Percentiles rank a stretch among this genome's conserved stretches.
Evolutionary conservation across 1,284 basidiomycete species (phyloP).

Genomic region (Trametes sp.): DNA sequence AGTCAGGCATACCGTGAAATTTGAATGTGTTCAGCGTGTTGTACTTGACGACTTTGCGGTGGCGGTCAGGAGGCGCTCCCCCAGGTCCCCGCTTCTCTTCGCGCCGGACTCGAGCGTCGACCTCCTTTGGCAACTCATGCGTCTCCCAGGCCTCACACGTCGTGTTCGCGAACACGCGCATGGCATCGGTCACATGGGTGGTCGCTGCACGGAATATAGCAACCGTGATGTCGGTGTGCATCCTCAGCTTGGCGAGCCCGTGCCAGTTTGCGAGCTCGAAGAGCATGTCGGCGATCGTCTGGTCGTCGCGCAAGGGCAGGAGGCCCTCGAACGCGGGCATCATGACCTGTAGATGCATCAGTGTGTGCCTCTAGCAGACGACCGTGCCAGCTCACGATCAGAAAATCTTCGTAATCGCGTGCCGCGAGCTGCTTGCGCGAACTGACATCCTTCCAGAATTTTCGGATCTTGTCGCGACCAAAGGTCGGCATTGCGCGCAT

Average conservation of each 20-base stretch:
- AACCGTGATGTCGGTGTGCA: constrained; percentile 41
- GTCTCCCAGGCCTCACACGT: constrained; percentile 32
- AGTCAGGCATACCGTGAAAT: constrained; percentile 42
- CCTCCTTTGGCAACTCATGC: constrained; percentile 39
- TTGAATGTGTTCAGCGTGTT: constrained; percentile 32
- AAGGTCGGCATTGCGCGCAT: constrained; percentile 40
- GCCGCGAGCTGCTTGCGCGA: constrained; percentile 38
- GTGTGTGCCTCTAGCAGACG: neutral
- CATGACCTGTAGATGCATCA: constrained; percentile 31
- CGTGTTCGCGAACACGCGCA: constrained; percentile 32
- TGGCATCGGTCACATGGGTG: constrained; percentile 24
- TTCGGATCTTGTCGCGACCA: constrained; percentile 37
- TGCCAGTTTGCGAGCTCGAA: constrained; percentile 42
- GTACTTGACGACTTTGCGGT: constrained; percentile 20
- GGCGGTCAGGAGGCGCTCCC: neutral
- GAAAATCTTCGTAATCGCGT: constrained; percentile 42
- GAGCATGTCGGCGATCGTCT: constrained; percentile 34
- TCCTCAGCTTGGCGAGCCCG: constrained; percentile 41
- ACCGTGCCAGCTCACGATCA: constrained; percentile 32
- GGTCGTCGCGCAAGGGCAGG: constrained; percentile 32
- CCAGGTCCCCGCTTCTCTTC: neutral
- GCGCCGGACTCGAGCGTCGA: constrained; percentile 13
- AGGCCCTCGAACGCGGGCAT: constrained; percentile 43
- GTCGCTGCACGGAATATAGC: constrained; percentile 28
- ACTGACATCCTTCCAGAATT: constrained; percentile 25